phyloP scores from a whole-genome alignment of 1,284 basidiomycete genomes.

The Laetiporus sulphureus region DNA sequence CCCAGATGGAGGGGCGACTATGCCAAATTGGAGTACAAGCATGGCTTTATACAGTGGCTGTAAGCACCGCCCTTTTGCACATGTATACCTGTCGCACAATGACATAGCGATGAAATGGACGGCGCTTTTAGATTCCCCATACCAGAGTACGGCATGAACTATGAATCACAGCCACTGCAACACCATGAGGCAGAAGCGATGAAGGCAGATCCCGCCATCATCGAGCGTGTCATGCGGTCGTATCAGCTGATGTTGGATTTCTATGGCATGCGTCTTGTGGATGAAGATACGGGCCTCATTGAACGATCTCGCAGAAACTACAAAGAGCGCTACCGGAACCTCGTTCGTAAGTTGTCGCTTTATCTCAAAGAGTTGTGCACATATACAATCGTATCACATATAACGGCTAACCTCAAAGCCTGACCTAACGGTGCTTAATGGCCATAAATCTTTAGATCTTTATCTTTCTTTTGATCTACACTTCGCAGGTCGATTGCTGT shows the following conservation, averaged over 20 bases:
- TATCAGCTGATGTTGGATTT: slow-evolving; percentile 71
- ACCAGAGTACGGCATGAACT: slow-evolving; percentile 66
- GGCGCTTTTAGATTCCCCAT: slow-evolving; percentile 51
- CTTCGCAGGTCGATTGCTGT: no score
- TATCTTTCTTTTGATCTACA: no score
- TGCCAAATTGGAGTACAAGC: slow-evolving; percentile 56
- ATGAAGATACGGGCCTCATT: slow-evolving; percentile 49
- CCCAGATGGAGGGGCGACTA: slow-evolving; percentile 60
- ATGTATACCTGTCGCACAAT: not conserved
- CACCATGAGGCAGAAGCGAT: slow-evolving; percentile 57
- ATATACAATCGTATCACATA: no score
- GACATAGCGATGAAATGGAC: not conserved
- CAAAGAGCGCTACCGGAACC: slow-evolving; percentile 50
- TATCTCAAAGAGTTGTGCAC: no score
- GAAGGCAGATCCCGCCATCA: slow-evolving; percentile 42
- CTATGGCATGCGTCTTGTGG: slow-evolving; percentile 61
- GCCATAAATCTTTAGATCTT: no score
- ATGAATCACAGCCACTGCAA: slow-evolving; percentile 57
- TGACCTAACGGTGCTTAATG: no score
- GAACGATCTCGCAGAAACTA: slow-evolving; percentile 41
- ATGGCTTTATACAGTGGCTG: slow-evolving; percentile 74
- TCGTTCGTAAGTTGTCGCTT: slow-evolving; percentile 46
- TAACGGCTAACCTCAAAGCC: no score
- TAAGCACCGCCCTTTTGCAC: slow-evolving; percentile 28
- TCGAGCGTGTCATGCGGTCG: slow-evolving; percentile 48